Base-by-base conservation (phyloP, 192 early-diverging fungal species). In the Coemansia sp. region DNA sequence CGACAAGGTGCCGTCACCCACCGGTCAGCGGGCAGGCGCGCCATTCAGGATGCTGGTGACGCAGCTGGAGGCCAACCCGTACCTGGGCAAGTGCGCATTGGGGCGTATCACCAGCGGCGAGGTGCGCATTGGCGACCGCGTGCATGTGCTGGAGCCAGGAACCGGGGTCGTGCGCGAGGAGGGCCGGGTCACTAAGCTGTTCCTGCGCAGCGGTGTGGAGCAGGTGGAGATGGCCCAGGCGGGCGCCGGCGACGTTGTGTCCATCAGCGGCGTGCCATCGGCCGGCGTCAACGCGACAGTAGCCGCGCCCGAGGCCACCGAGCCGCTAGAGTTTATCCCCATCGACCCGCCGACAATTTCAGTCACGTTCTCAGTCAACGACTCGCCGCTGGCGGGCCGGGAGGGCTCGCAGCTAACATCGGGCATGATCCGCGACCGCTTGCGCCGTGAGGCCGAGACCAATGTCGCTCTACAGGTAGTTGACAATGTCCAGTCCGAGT, bases 41-140 rank as follows among this genome's bases (percentile, higher is more conserved):
- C 80, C 85, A 2, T 91, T 91, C 51, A 78, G 82, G 13, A 86
- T 91, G 85, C 76, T 89, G 30, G 89, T 91, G 22, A 91, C 89
- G 33, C 89, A 91, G 73, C 80, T 91, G 30, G 89, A 91, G 54
- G 78, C 75, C 46, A 87, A 91, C 65, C 57, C 82, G 37, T 91
- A 84, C 64, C 73, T 91, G 47, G 89, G 89, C 44, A 91, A 89
- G 68, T 86, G 82, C 44, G 88, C 82, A 52, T 51, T 89, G 39
- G 89, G 89, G 8, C 83, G 84, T 45, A 79, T 91, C 47, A 70
- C 76, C 41, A 80, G 79, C 44, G 89, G 89, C 2, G 74, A 62
- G 6, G 60, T 89, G 36, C 68, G 81, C 6, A 78, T 88, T 27
- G 85, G 85, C 31, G 89, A 91, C 57, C 75, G 61, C 31, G 83